These are phyloP conservation scores for Stellera chamaejasme DNA, from an alignment of 345 rosid genomes.

Conservation along the genomic window DNA sequence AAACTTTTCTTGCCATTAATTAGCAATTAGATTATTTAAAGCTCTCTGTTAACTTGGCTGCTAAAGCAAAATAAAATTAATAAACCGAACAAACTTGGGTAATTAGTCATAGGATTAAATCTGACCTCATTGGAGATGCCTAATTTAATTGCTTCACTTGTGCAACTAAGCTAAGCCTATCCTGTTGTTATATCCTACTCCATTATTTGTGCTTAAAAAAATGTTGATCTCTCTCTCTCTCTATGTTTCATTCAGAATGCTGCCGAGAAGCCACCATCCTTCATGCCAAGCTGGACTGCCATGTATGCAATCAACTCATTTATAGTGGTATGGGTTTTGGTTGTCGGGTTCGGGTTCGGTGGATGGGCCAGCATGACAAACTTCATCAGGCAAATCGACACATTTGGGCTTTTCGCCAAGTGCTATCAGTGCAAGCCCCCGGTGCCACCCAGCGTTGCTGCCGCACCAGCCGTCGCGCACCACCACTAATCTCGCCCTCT, in stretches of 20 bases:
- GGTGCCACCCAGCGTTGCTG: slow-evolving; percentile 23
- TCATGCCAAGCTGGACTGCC: slow-evolving; percentile 85
- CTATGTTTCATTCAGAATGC: slow-evolving; percentile 49
- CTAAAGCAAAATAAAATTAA: no score
- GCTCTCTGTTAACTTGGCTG: no score
- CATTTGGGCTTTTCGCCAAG: slow-evolving; percentile 92
- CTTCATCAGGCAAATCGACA: slow-evolving; percentile 75
- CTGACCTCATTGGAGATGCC: no score
- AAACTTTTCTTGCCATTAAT: no score
- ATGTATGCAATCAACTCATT: slow-evolving; percentile 72
- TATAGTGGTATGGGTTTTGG: slow-evolving; percentile 70
- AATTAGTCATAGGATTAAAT: no score
- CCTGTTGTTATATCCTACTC: no score
- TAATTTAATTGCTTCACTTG: no score
- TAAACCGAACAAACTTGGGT: no score
- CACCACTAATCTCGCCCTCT: slow-evolving; percentile 24
- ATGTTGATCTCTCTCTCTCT: no score
- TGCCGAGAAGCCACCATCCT: slow-evolving; percentile 88
- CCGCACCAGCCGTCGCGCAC: slow-evolving; percentile 24
- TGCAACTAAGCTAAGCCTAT: no score
- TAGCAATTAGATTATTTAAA: no score
- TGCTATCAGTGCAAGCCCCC: slow-evolving; percentile 97
- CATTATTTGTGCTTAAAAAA: no score
- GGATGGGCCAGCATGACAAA: slow-evolving; percentile 99
- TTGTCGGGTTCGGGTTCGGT: slow-evolving; percentile 95